Percentiles rank a stretch among this genome's conserved stretches.
Evolutionary conservation across 2,329 filamentous ascomycete species (phyloP).

Genomic region (Hypoxylon sp.): DNA sequence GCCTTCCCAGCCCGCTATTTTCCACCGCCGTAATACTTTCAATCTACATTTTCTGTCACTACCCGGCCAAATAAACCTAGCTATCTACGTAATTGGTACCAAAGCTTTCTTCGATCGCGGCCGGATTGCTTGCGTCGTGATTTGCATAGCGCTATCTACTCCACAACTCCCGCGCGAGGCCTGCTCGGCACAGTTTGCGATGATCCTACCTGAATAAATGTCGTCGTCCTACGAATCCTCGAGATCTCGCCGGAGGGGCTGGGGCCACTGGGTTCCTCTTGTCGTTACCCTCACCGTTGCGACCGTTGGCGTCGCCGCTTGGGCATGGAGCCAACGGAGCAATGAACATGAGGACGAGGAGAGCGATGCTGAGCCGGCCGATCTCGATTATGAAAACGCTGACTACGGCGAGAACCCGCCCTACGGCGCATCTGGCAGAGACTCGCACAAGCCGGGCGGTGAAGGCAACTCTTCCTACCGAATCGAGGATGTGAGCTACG

Average conservation of each 20-base stretch:
- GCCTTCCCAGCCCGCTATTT: constrained; percentile 43
- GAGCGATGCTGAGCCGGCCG: constrained; percentile 67
- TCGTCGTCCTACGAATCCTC: constrained; percentile 75
- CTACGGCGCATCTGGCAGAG: constrained; percentile 62
- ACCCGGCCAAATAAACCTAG: constrained; percentile 4
- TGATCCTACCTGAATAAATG: constrained; percentile 65
- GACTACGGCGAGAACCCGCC: constrained; percentile 67
- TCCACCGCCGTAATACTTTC: constrained; percentile 22
- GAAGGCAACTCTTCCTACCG: constrained; percentile 59
- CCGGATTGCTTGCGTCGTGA: constrained; percentile 35
- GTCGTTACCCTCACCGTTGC: constrained; percentile 89
- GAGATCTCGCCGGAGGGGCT: constrained; percentile 71
- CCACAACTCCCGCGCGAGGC: constrained; percentile 35
- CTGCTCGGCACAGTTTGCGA: constrained; percentile 54
- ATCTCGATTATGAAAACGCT: constrained; percentile 65
- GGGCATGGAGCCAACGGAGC: constrained; percentile 92
- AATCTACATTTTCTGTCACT: constrained; percentile 16
- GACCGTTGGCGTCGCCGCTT: constrained; percentile 87
- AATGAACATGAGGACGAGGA: constrained; percentile 79
- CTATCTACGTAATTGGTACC: constrained; percentile 21
- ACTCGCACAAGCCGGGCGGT: constrained; percentile 52
- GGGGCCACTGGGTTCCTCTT: constrained; percentile 91
- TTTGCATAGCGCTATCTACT: constrained; percentile 35
- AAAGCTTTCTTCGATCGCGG: constrained; percentile 22
- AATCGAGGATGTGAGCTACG: constrained; percentile 61